phyloP scores from a whole-genome alignment of 2,329 filamentous ascomycete species.

The Blastomyces emzantsi region DNA sequence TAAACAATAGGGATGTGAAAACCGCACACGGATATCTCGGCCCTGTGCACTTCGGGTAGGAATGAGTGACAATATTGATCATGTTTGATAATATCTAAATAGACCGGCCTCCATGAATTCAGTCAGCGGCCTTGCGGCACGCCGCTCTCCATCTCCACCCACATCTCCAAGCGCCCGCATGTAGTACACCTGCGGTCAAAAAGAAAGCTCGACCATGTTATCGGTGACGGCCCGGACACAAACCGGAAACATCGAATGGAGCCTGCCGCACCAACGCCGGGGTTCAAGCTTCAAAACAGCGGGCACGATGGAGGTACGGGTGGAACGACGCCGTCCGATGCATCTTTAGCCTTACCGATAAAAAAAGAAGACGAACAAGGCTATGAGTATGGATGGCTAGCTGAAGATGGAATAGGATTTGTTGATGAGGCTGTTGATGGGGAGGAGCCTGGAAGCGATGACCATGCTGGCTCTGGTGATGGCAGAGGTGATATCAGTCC shows the following conservation, averaged over 20 bases:
- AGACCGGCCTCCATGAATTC: slow-evolving; percentile 8
- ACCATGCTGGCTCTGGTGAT: slow-evolving; percentile 23
- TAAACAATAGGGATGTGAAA: neutral
- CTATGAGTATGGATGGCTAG: slow-evolving; percentile 1
- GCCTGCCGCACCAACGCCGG: neutral
- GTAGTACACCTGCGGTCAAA: slow-evolving; percentile 22
- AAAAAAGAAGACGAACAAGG: slow-evolving; percentile 9
- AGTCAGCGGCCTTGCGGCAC: slow-evolving; percentile 9
- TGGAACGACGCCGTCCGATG: neutral
- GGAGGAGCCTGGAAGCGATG: slow-evolving; percentile 23
- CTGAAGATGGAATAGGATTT: slow-evolving; percentile 2
- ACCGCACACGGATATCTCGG: neutral
- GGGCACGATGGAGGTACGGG: neutral
- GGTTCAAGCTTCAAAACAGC: neutral
- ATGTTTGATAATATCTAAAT: neutral
- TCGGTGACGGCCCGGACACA: slow-evolving; percentile 37
- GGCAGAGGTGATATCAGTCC: slow-evolving; percentile 10
- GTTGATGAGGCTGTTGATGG: neutral
- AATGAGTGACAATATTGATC: neutral
- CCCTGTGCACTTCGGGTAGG: neutral
- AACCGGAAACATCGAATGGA: neutral
- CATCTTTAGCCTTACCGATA: neutral
- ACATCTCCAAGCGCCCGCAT: slow-evolving; percentile 15
- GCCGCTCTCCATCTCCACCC: slow-evolving; percentile 8
- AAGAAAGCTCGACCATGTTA: slow-evolving; percentile 37